Conservation (phyloP, 2,329 filamentous ascomycete species). For the Fusarium sp. region DNA sequence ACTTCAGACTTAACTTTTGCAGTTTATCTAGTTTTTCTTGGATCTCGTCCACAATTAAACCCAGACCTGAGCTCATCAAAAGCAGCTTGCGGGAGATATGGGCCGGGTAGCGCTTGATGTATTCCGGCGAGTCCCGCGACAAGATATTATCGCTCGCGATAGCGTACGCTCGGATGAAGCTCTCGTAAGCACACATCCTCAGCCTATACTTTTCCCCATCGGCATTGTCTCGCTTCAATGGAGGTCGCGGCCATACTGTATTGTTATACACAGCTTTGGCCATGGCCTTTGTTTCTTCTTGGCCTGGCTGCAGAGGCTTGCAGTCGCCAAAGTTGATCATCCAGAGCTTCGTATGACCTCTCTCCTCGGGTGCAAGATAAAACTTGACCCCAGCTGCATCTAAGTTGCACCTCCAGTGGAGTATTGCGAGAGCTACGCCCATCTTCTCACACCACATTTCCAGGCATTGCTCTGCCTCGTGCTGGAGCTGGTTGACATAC, state of each 20-base stretch:
- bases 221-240: neutral
- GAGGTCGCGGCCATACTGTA: conserved; percentile 21
- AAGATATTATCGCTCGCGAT: neutral
- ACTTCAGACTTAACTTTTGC: neutral
- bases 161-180: neutral
- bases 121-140: neutral
- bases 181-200: neutral
- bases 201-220: neutral
- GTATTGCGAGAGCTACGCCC: conserved; percentile 34
- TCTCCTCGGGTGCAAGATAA: neutral
- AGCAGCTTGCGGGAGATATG: neutral
- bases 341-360: conserved; percentile 20
- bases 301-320: neutral
- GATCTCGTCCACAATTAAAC: neutral
- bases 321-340: conserved; percentile 37
- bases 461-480: neutral
- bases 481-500: conserved; percentile 34
- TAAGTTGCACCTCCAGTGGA: conserved; percentile 37
- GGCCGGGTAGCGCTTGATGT: neutral
- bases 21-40: neutral
- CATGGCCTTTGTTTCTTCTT: neutral
- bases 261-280: neutral
- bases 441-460: conserved; percentile 14
- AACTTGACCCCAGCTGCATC: conserved; percentile 39
- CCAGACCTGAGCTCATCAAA: neutral